Base-by-base conservation (phyloP, 2,329 filamentous ascomycete species). In the Penicillium sp. region DNA sequence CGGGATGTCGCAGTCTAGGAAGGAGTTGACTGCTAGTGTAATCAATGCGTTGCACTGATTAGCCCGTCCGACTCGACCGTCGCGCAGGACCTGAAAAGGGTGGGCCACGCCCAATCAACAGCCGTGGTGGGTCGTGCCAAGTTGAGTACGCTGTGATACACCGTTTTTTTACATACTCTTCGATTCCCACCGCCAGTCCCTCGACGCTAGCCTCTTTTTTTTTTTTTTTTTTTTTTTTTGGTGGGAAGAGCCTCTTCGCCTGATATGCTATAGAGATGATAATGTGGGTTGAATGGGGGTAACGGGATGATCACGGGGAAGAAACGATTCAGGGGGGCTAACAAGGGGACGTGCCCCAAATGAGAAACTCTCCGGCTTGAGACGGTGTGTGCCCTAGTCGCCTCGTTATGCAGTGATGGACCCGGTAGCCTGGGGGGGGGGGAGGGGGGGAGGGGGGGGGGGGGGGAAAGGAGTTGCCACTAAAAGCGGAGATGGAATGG, bases 401-500 rank as follows among this genome's bases (percentile, higher is more conserved):
- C 42, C 36, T 33, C 28, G 29, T 47, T 26, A 33, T 46, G 47
- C 38, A 47, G 31, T 41, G 31, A 26, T 18, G n/a, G 53, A 45
- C 54, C 51, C 54, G 38, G 26, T 34, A 48, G 23, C 38, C 36
- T 51, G 50, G 53, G 41, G 43, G 24, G 33, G 18, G 3, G 18
- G 18, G 18, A 21, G 3, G 18, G 18, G 18, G 18, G 18, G 18
- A 3, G 18, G 18, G 18, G 18, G 18, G 18, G 18, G 18, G 18
- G 18, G 18, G 18, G 18, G 18, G 18, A 3, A 3, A 21, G 18
- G 18, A 21, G 2, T 47, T 23, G 29, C 53, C 50, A 56, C 53
- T 51, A 34, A 51, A 51, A 51, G 51, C 45, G 51, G 51, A 56
- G 51, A 54, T 51, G 31, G 36, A 28, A 28, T 16, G 7, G 12